phyloP scores from a whole-genome alignment of 75 land plant genomes.

The Picea glauca region DNA sequence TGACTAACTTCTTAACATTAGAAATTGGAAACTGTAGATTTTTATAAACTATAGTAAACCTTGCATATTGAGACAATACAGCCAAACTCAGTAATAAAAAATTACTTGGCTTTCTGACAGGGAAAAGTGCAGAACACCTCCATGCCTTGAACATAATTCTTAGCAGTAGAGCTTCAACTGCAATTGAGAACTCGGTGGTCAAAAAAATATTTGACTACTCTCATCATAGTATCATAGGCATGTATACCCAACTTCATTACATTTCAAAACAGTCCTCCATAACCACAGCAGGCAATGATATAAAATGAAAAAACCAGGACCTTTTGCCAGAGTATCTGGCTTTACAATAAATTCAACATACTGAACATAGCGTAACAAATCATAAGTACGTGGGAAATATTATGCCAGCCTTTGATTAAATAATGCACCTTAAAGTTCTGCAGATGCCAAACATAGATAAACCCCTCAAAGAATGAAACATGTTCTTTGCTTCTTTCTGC shows the following conservation, averaged over 20 bases:
- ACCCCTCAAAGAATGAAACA: constrained; percentile 20
- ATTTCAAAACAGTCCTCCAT: constrained; percentile 2
- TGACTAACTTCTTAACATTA: background rate
- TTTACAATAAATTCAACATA: constrained; percentile 8
- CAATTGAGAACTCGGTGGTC: background rate
- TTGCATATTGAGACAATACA: constrained; percentile 5
- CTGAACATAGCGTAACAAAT: constrained; percentile 1
- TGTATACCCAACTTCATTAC: background rate
- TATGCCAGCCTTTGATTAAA: constrained; percentile 4
- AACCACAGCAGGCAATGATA: background rate
- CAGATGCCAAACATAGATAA: no score
- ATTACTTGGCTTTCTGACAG: background rate
- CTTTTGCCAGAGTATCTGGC: constrained; percentile 2
- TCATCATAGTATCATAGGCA: background rate
- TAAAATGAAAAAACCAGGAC: background rate
- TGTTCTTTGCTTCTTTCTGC: constrained; percentile 18
- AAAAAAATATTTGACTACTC: constrained; percentile 5
- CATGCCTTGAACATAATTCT: background rate
- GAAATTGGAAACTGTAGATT: background rate
- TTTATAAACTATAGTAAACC: background rate
- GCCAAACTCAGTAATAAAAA: background rate
- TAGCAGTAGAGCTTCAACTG: background rate
- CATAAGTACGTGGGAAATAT: constrained; percentile 1
- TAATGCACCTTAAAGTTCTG: background rate
- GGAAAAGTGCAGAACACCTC: background rate